A percentile compares a stretch with the other conserved stretches of the same genome.
phyloP scores from a whole-genome alignment of 768 basidiomycete species.

The Tephrocybe sp. region DNA sequence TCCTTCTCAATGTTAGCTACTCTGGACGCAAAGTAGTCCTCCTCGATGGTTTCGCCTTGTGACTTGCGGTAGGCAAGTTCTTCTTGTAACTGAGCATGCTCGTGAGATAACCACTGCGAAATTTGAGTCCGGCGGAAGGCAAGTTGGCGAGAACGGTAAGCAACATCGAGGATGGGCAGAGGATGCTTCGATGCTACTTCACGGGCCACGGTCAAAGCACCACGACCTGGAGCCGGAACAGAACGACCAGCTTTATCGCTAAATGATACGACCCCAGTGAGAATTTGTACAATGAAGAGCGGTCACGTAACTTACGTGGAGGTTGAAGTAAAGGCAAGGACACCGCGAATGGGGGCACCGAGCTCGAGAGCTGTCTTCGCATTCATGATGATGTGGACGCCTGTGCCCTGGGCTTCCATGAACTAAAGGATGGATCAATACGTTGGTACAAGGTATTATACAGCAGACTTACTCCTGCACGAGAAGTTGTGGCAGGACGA shows the following conservation, averaged over 20 bases:
- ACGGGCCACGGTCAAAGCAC: constrained; percentile 86
- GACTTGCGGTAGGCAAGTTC: constrained; percentile 67
- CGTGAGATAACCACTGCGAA: constrained; percentile 90
- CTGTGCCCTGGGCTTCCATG: constrained; percentile 97
- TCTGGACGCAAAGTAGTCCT: constrained; percentile 73
- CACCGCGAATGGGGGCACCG: constrained; percentile 89
- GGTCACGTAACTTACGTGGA: constrained; percentile 70
- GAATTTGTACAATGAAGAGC: not conserved
- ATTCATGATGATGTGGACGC: constrained; percentile 96
- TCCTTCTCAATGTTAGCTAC: constrained; percentile 88
- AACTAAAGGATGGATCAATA: constrained; percentile 47
- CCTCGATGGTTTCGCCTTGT: constrained; percentile 50
- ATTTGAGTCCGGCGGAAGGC: constrained; percentile 95
- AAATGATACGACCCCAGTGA: not conserved
- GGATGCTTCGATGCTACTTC: constrained; percentile 80
- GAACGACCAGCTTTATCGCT: constrained; percentile 99
- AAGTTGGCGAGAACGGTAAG: constrained; percentile 92
- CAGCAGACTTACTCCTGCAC: constrained; percentile 74
- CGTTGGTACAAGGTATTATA: constrained; percentile 6
- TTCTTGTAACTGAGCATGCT: constrained; percentile 79
- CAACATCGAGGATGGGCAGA: constrained; percentile 76
- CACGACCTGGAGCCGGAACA: constrained; percentile 94
- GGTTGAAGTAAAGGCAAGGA: constrained; percentile 95
- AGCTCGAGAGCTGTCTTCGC: constrained; percentile 95
- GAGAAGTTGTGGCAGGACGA: constrained; percentile 93